These are phyloP conservation scores for Hamamelis virginiana DNA, from an alignment of 164 flowering plant genomes.

Conservation along the genomic window DNA sequence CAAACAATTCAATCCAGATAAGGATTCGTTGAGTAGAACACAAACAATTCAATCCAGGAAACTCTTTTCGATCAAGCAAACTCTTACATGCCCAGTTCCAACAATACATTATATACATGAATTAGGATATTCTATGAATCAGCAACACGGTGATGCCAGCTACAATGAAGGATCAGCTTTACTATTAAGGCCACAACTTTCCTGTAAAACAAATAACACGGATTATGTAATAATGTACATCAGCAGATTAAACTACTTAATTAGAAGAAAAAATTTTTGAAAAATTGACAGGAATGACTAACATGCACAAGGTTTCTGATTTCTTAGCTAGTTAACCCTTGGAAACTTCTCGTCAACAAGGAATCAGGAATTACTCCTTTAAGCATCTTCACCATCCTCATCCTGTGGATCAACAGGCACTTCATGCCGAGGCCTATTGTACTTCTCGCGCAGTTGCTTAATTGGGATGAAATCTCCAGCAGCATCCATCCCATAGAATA, in stretches of 20 bases:
- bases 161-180: not conserved
- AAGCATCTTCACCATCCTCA: conserved; percentile 37
- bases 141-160: not conserved
- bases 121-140: not conserved
- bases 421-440: conserved; percentile 81
- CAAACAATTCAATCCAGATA: too few relatives aligned
- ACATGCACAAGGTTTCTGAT: not conserved
- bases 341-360: not conserved
- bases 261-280: not conserved
- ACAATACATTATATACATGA: not conserved
- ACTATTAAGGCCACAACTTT: not conserved
- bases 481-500: conserved; percentile 80
- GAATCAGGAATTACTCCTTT: not conserved
- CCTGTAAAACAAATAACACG: not conserved
- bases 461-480: conserved; percentile 95
- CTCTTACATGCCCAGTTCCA: not conserved
- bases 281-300: not conserved
- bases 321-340: too few relatives aligned
- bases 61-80: too few relatives aligned
- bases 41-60: too few relatives aligned
- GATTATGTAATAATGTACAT: not conserved
- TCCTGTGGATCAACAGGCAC: conserved; percentile 56
- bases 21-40: too few relatives aligned
- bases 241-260: not conserved
- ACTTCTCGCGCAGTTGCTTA: conserved; percentile 88